Conservation (phyloP, 441 rosid species). For the Syzygium syzygioides region DNA sequence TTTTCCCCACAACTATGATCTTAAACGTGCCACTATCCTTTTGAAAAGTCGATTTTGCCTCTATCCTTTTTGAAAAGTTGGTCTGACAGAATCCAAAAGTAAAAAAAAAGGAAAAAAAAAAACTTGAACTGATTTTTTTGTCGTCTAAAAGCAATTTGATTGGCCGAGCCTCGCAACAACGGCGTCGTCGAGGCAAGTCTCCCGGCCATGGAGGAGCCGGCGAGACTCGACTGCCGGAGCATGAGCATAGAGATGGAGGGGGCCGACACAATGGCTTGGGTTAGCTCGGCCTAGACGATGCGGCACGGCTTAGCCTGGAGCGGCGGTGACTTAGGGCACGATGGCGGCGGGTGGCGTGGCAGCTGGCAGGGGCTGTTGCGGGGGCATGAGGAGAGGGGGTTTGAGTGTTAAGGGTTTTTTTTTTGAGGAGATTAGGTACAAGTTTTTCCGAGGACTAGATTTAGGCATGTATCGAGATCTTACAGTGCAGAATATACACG, state of each 20-base stretch:
- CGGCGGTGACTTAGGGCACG: not conserved
- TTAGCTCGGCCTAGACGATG: not conserved
- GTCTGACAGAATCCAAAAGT: not conserved
- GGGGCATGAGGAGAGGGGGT: not conserved
- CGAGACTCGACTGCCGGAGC: not conserved
- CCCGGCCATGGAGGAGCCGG: not conserved
- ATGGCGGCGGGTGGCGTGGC: not conserved
- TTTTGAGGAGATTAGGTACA: not conserved
- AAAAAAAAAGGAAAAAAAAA: not conserved
- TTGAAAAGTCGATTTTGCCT: not conserved
- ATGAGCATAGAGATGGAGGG: not conserved
- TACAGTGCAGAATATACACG: not conserved
- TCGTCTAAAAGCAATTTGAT: not conserved
- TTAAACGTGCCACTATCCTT: not conserved
- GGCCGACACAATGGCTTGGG: too few relatives aligned
- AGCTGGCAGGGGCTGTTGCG: not conserved
- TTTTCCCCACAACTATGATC: not conserved
- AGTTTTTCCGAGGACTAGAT: not conserved
- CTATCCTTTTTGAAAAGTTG: not conserved
- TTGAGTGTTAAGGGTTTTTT: not conserved
- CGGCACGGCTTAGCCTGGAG: not conserved
- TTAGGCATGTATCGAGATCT: not conserved
- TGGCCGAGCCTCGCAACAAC: not conserved
- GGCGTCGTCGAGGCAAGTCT: not conserved
- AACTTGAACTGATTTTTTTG: not conserved